Evolutionary conservation across 2,329 filamentous ascomycete species (phyloP).

Genomic region (Aureobasidium zeae): DNA sequence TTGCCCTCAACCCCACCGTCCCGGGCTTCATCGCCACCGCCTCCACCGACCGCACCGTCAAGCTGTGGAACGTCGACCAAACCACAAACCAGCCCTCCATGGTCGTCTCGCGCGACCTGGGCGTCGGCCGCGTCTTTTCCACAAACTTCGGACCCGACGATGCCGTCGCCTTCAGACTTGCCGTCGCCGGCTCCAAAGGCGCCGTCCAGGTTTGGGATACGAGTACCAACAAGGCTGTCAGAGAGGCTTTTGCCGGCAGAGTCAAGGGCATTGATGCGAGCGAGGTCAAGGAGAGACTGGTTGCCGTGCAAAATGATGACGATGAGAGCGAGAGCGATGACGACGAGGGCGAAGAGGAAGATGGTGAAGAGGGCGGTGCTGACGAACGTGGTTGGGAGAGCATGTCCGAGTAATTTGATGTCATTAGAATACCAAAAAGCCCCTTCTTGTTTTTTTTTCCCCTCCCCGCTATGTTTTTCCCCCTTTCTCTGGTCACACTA

Average conservation of each 20-base stretch:
- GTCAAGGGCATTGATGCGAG: constrained; percentile 38
- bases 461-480: too few species aligned
- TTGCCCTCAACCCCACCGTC: constrained; percentile 82
- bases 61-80: constrained; percentile 76
- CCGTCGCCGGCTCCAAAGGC: constrained; percentile 91
- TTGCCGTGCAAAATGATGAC: constrained; percentile 55
- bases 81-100: constrained; percentile 63
- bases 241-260: constrained; percentile 69
- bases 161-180: constrained; percentile 83
- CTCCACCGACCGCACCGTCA: constrained; percentile 88
- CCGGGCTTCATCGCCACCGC: constrained; percentile 91
- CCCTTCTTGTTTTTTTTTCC: background rate
- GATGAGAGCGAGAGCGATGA: constrained; percentile 57
- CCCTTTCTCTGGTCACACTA: too few species aligned
- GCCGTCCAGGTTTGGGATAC: constrained; percentile 94
- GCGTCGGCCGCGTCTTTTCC: constrained; percentile 90
- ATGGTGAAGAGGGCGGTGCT: constrained; percentile 39
- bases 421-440: background rate
- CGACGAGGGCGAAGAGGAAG: constrained; percentile 49
- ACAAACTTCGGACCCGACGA: constrained; percentile 81
- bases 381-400: constrained; percentile 28
- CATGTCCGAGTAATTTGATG: constrained; percentile 26
- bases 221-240: constrained; percentile 79
- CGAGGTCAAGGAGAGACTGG: constrained; percentile 62
- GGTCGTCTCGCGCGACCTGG: constrained; percentile 84